Base-by-base conservation (phyloP, 2,329 filamentous ascomycete genomes). In the Penicillium sp. region DNA sequence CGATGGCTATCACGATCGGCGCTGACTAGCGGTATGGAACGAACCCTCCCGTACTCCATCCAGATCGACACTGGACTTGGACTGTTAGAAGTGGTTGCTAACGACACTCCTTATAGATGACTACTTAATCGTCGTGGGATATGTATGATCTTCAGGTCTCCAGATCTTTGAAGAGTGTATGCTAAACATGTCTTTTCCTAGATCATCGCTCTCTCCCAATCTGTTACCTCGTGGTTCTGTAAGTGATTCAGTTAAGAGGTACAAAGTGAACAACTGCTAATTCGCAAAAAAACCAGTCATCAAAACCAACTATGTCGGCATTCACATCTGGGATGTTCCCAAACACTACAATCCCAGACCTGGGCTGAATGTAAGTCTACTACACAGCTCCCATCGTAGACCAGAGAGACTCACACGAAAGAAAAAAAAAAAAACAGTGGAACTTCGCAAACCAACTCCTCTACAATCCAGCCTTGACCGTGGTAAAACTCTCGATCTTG, bases 401-500 rank as follows among this genome's bases (percentile, higher is more conserved):
- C 35, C 36, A 35, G 29, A 52, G 23, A 55, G 23, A 54, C 39
- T 55, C 21, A 48, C 25, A 53, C n/a, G n/a, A n/a, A n/a, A n/a
- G n/a, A n/a, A n/a, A n/a, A n/a, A 49, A 25, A 3, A 13, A 3
- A 19, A 19, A 47, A 39, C 36, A 67, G 62, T 67, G 68, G 64
- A 64, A 69, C 41, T 68, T 61, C 19, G 69, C 63, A 21, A 70
- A 68, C 39, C 68, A 72, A 47, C 52, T 72, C 4, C 23, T 73
- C 27, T 73, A 73, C 57, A 72, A 70, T 42, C 66, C 70, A 10
- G 61, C 64, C 19, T 58, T 73, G 31, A 65, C 70, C 4, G 49
- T 71, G 25, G 60, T 72, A 15, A 73, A 73, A 51, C 15, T 68
- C 2, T 72, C 70, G 0, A 67, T 73, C 12, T 57, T 73, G 13